Base-by-base conservation (phyloP, 192 early-diverging fungal genomes). In the Powellomyces hirtus region DNA sequence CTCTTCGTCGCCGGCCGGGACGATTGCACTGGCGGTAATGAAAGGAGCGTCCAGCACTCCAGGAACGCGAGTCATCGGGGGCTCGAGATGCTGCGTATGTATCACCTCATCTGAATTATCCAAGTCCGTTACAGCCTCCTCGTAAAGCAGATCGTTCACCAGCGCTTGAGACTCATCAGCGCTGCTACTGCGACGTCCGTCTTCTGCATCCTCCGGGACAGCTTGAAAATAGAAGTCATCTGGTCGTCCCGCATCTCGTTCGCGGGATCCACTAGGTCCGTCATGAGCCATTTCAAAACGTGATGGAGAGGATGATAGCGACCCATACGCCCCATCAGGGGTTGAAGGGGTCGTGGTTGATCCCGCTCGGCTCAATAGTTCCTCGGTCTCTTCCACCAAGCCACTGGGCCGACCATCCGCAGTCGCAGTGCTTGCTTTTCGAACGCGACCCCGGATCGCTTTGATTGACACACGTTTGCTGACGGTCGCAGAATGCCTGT, bases 1-100 rank as follows among this genome's bases (percentile, higher is more conserved):
- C 30, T 59, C 71, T 44, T 81, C 72, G 42, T 84, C 82, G 10
- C 75, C 76, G 22, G 81, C 72, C 10, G 64, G 70, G 26, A 84
- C 58, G 31, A 81, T 64, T 16, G 80, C 62, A 29, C 55, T 66
- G 20, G 62, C 71, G 0, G 69, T 38, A 14, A 49, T 20, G 51
- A 84, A 59, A 4, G 82, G 79, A 1, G 75, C 75, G 70, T 84
- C 79, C 20, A 84, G 66, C 35, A 84, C 62, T 4, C 82, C 82
- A 1, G 77, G 71, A 11, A 81, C 77, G 13, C 79, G 71, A 4
- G 75, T 79, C 75, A 79, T 74, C 10, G 82, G 82, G 5, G 82
- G 79, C 62, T 84, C 82, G 27, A 81, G 45, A 30, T 81, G 78
- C 8, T 20, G 24, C 33, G 64, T 57, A 27, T 30, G 64, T 35